Evolutionary conservation across 495 filamentous ascomycete genomes (phyloP), one percentile per base, ranked within the genome.

Genomic region (Ramalina intermedia): DNA sequence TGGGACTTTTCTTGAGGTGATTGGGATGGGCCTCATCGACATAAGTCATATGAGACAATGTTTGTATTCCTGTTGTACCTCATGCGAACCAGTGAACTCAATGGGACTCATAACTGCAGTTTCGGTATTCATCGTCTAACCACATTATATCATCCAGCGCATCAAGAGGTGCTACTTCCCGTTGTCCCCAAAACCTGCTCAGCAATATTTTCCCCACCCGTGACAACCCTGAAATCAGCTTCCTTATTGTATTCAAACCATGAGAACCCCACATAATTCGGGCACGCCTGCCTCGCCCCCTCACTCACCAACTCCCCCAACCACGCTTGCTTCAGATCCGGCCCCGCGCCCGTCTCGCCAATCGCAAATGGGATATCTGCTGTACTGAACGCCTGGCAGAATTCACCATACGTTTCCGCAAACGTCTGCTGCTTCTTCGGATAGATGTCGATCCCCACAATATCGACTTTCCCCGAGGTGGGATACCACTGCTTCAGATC

Each of bases 201-300:
- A 18, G 47, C 47, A 6, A 49, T 41, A 6, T 20, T 50, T n/a
- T 53, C 43, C 3, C 47, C 54, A 8, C 37, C 46, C 11, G 54
- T 50, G 18, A 48, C 55, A 12, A 54, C 48, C n/a, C 51, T 54
- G 36, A 48, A 57, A 17, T 57, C 50, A 6, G 21, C 37, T 4
- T 47, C 55, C 43, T 57, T 57, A 13, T 48, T n/a, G 40, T 57
- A 57, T 35, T 57, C 55, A 33, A 57, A 54, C 51, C 51, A 57
- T 6, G 47, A 51, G 13, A 57, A 57, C 14, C 55, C 55, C 16
- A 54, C 13, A 48, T 54, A 54, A 14, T 51, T 54, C 48, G 51
- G 51, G 48, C 55, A 57, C 38, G 45, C 46, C 37, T 39, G 41
- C 50, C 51, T 51, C 23, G 55, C 55, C 24, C 38, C 39, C 29